phyloP scores from a whole-genome alignment of 1,284 basidiomycete genomes.

The Boletus calvinii region DNA sequence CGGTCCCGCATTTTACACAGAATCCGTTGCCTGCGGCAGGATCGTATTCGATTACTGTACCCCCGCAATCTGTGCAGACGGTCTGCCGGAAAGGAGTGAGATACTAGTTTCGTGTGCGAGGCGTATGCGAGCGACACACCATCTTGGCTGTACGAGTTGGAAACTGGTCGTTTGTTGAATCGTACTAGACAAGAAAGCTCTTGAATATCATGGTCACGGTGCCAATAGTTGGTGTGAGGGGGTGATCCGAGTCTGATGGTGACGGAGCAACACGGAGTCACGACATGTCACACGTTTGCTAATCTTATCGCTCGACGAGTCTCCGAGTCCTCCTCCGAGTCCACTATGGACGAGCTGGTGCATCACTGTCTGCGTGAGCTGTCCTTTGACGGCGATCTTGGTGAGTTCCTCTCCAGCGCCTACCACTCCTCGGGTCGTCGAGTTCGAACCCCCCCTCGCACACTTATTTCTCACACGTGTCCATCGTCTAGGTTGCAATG shows the following conservation, averaged over 20 bases:
- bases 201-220: not conserved
- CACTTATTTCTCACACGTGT: conserved; percentile 27
- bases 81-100: conserved; percentile 35
- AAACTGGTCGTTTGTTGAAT: not conserved
- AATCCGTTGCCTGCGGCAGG: conserved; percentile 79
- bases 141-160: conserved; percentile 10
- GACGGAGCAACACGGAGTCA: conserved; percentile 12
- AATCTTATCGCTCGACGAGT: conserved; percentile 17
- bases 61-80: conserved; percentile 69
- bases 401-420: conserved; percentile 41
- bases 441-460: conserved; percentile 46
- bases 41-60: conserved; percentile 80
- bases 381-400: conserved; percentile 80
- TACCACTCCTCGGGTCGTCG: conserved; percentile 23
- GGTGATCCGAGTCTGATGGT: too few species aligned
- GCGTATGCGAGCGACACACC: conserved; percentile 16
- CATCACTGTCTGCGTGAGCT: conserved; percentile 74
- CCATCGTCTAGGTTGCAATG: conserved; percentile 57
- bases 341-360: conserved; percentile 65
- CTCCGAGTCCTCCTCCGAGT: not conserved
- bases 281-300: conserved; percentile 16
- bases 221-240: not conserved
- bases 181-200: not conserved
- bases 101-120: not conserved
- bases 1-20: conserved; percentile 82